Percentiles rank a stretch among this genome's conserved stretches.
These are phyloP conservation scores for Xylariaceae sp. DNA, from an alignment of 2,329 filamentous ascomycete species.

Conservation along the genomic window DNA sequence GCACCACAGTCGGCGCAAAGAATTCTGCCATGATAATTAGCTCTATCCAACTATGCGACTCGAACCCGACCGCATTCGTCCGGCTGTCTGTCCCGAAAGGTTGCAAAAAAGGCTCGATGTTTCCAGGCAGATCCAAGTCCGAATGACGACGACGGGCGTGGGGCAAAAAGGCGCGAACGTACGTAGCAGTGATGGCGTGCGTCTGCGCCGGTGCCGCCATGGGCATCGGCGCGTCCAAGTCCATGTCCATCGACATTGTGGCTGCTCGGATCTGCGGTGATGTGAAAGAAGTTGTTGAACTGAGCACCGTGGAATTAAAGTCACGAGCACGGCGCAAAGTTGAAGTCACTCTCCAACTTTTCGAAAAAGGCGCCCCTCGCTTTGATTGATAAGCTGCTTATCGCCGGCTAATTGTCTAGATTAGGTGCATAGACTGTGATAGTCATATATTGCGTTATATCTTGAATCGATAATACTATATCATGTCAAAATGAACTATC, in stretches of 20 bases:
- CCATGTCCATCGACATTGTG: slow-evolving; percentile 55
- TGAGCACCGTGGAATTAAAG: not conserved
- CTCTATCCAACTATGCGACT: not conserved
- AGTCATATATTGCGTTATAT: not conserved
- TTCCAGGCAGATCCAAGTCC: not conserved
- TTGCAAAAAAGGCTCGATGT: not conserved
- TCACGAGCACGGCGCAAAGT: not conserved
- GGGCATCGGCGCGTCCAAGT: slow-evolving; percentile 52
- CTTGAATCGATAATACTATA: not conserved
- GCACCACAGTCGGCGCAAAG: slow-evolving; percentile 97
- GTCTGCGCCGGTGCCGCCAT: slow-evolving; percentile 33
- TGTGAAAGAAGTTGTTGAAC: not conserved
- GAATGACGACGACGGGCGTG: not conserved
- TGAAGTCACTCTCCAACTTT: slow-evolving; percentile 11
- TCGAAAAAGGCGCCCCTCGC: slow-evolving; percentile 24
- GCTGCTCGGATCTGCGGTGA: not conserved
- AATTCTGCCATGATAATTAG: slow-evolving; percentile 52
- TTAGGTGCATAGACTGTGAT: not conserved
- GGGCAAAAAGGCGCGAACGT: slow-evolving; percentile 27
- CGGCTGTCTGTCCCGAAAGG: not conserved
- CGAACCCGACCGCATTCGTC: not conserved
- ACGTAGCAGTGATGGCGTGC: slow-evolving; percentile 47
- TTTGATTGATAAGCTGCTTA: slow-evolving; percentile 21
- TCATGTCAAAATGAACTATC: too few relatives aligned
- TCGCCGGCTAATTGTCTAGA: slow-evolving; percentile 1